These are phyloP conservation scores for Teratosphaeria destructans DNA, from an alignment of 2,329 filamentous ascomycete genomes.

Conservation along the genomic window DNA sequence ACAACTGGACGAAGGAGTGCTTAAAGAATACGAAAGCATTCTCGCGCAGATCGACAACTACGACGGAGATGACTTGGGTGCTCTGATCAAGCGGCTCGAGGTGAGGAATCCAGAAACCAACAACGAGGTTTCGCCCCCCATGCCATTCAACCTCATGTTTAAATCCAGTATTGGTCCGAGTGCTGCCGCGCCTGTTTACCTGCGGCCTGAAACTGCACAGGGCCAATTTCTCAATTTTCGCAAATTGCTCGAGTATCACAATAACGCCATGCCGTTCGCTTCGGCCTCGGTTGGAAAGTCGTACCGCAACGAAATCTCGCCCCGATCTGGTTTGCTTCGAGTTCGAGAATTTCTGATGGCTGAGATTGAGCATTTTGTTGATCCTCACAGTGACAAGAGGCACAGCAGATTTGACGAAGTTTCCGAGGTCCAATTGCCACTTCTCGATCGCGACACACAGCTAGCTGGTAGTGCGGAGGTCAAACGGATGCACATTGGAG, in stretches of 20 bases:
- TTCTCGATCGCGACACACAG: conserved; percentile 79
- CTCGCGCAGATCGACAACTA: conserved; percentile 95
- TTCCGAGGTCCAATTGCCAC: conserved; percentile 67
- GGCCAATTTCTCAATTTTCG: conserved; percentile 96
- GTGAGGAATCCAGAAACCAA: conserved; percentile 79
- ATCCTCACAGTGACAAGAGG: conserved; percentile 89
- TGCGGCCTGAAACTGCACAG: conserved; percentile 92
- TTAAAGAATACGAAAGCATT: conserved; percentile 82
- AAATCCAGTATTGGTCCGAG: conserved; percentile 88
- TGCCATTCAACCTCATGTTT: conserved; percentile 98
- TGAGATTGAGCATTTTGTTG: conserved; percentile 97
- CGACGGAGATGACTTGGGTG: conserved; percentile 71
- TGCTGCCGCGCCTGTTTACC: conserved; percentile 72
- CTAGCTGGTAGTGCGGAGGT: conserved; percentile 72
- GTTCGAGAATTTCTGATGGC: conserved; percentile 98
- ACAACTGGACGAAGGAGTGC: conserved; percentile 76
- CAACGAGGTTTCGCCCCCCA: conserved; percentile 65
- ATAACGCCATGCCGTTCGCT: conserved; percentile 89
- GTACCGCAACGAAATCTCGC: conserved; percentile 96
- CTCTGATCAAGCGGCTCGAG: conserved; percentile 82
- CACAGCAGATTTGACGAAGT: conserved; percentile 81
- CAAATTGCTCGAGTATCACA: conserved; percentile 94
- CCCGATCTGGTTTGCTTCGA: conserved; percentile 77
- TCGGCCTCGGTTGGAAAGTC: conserved; percentile 96
- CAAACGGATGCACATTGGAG: conserved; percentile 64